A percentile compares a stretch with the other conserved stretches of the same genome.
Evolutionary conservation across 225 moss, liverwort and hornwort species (phyloP).

Genomic region (Sphagnum tenellum): DNA sequence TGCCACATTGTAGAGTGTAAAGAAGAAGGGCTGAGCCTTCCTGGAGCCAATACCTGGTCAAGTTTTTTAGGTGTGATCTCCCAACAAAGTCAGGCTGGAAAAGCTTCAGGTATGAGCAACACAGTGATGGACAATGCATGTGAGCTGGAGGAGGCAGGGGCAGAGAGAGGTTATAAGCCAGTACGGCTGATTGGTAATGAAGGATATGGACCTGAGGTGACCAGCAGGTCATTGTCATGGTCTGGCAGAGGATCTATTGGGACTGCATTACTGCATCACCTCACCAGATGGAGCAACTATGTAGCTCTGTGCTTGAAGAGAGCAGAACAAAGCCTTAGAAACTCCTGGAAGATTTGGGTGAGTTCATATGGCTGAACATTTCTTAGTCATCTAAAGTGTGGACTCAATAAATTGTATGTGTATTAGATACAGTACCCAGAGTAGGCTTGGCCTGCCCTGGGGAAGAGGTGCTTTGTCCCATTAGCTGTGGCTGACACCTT

Average conservation of each 20-base stretch:
- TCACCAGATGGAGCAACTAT: slow-evolving; percentile 78
- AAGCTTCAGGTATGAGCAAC: slow-evolving; percentile 28
- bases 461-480: no score
- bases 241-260: slow-evolving; percentile 77
- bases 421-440: not conserved
- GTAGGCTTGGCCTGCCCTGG: not conserved
- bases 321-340: slow-evolving; percentile 70
- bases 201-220: slow-evolving; percentile 47
- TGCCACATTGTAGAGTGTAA: slow-evolving; percentile 31
- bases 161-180: slow-evolving; percentile 16
- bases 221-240: slow-evolving; percentile 55
- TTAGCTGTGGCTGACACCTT: no score
- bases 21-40: slow-evolving; percentile 55
- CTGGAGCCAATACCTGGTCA: slow-evolving; percentile 77
- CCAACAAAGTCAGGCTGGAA: slow-evolving; percentile 41
- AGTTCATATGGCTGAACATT: slow-evolving; percentile 12
- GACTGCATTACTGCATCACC: slow-evolving; percentile 72
- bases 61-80: slow-evolving; percentile 61
- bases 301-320: slow-evolving; percentile 60
- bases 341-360: slow-evolving; percentile 96
- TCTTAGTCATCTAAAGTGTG: no score
- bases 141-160: slow-evolving; percentile 25
- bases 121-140: slow-evolving; percentile 19
- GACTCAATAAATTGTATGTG: no score
- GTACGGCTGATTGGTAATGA: slow-evolving; percentile 30